Percentiles rank a stretch among this genome's conserved stretches.
Evolutionary conservation across 2,329 filamentous ascomycete species (phyloP).

Genomic region (Alternaria solani): DNA sequence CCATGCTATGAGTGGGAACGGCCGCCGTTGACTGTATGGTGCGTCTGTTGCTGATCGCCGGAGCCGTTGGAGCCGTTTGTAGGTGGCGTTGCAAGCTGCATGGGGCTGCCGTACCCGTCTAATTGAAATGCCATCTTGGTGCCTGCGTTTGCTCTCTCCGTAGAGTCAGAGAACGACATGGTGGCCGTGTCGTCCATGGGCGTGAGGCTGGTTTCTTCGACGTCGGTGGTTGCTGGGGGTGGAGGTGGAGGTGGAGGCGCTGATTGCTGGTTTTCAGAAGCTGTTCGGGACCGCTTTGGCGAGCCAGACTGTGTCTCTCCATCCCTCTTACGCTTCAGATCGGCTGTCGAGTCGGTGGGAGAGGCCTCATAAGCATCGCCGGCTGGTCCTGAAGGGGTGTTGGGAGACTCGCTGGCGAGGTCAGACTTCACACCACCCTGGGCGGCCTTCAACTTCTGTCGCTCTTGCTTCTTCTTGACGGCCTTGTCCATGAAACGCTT

Average conservation of each 20-base stretch:
- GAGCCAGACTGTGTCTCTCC: conserved; percentile 39
- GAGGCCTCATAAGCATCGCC: conserved; percentile 24
- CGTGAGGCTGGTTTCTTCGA: conserved; percentile 37
- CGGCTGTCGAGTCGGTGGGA: conserved; percentile 36
- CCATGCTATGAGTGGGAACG: background rate
- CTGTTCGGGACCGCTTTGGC: conserved; percentile 44
- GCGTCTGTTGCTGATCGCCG: conserved; percentile 23
- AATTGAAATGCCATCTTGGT: conserved; percentile 14
- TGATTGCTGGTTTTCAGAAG: conserved; percentile 48
- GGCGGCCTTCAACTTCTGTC: conserved; percentile 66
- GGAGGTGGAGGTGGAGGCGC: conserved; percentile 52
- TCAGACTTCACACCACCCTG: conserved; percentile 43
- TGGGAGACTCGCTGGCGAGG: conserved; percentile 24
- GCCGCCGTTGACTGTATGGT: background rate
- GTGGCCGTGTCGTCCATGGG: conserved; percentile 34
- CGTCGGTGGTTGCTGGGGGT: conserved; percentile 40
- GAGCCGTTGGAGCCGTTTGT: conserved; percentile 48
- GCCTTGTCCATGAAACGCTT: conserved; percentile 89
- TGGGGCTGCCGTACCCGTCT: conserved; percentile 41
- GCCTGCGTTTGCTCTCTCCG: conserved; percentile 25
- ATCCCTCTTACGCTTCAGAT: conserved; percentile 51
- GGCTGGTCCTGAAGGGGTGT: conserved; percentile 25
- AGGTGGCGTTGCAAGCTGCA: conserved; percentile 57
- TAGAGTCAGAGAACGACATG: conserved; percentile 16
- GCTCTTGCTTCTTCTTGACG: conserved; percentile 70